phyloP scores from a whole-genome alignment of 805 yeast genomes.

The Helenozyma baotianmanensis region DNA sequence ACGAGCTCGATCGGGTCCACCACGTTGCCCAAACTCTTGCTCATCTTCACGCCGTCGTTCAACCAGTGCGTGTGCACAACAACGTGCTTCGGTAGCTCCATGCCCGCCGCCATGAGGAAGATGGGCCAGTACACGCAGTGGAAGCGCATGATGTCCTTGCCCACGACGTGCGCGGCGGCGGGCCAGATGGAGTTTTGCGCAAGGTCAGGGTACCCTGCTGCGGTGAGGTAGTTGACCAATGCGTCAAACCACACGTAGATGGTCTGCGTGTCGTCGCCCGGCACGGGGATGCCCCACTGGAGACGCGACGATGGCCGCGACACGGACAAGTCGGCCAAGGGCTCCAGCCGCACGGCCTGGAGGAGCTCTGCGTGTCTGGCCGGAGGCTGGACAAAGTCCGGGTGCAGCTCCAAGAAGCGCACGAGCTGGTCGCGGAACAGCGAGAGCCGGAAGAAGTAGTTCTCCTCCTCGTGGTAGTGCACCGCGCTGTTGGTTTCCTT shows the following conservation, averaged over 20 bases:
- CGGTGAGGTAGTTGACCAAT: constrained; percentile 74
- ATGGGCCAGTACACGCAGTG: constrained; percentile 96
- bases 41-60: constrained; percentile 86
- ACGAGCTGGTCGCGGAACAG: constrained; percentile 54
- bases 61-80: constrained; percentile 96
- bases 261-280: constrained; percentile 69
- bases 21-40: constrained; percentile 88
- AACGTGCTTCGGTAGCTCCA: constrained; percentile 65
- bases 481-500: constrained; percentile 78
- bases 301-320: constrained; percentile 78
- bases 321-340: constrained; percentile 69
- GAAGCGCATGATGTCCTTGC: constrained; percentile 86
- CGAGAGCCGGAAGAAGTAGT: constrained; percentile 79
- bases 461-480: constrained; percentile 67
- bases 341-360: constrained; percentile 46
- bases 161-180: constrained; percentile 70
- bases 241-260: constrained; percentile 99
- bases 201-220: constrained; percentile 47
- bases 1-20: constrained; percentile 79
- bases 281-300: constrained; percentile 89
- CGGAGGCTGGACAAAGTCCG: constrained; percentile 63
- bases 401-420: constrained; percentile 42
- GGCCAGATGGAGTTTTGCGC: constrained; percentile 46
- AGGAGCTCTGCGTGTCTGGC: constrained; percentile 51
- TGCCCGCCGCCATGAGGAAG: constrained; percentile 75